Evolutionary conservation across 192 early-diverging fungal species (phyloP).

Genomic region (Helicostylum pulchrum): DNA sequence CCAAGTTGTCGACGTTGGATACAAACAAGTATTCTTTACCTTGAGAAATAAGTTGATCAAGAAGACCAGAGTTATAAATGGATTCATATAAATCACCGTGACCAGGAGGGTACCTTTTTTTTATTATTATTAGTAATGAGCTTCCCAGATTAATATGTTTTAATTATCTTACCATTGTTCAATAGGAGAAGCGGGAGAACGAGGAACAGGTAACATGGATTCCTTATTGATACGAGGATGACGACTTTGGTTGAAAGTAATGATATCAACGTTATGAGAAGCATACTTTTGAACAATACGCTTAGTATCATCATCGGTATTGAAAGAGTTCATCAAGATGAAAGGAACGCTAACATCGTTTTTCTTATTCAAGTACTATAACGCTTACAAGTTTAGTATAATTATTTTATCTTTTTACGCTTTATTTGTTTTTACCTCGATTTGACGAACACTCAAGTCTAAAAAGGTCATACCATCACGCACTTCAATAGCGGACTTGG

Average conservation of each 20-base stretch:
- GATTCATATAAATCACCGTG: conserved; percentile 98
- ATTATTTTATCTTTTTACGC: neutral
- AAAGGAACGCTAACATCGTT: conserved; percentile 91
- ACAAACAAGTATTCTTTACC: conserved; percentile 99
- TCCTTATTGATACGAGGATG: conserved; percentile 95
- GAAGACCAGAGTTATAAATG: conserved; percentile 84
- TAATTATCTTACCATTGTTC: conserved; percentile 52
- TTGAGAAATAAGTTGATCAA: conserved; percentile 89
- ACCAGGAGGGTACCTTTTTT: conserved; percentile 88
- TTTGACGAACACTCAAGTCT: conserved; percentile 96
- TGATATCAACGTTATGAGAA: conserved; percentile 84
- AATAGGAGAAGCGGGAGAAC: conserved; percentile 59
- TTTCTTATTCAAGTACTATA: conserved; percentile 82
- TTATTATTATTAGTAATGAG: conserved; percentile 7
- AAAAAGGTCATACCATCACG: conserved; percentile 98
- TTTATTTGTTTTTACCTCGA: conserved; percentile 62
- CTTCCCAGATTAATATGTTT: neutral
- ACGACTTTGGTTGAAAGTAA: conserved; percentile 97
- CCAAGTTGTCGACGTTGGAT: conserved; percentile 99
- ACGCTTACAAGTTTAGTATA: neutral
- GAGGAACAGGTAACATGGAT: conserved; percentile 81
- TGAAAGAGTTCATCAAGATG: conserved; percentile 99
- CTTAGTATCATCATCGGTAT: conserved; percentile 97
- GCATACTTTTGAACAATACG: conserved; percentile 98
- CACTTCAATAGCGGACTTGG: conserved; percentile 98